Base-by-base conservation (phyloP, 306 rosid genomes). In the Cucumis melo region DNA sequence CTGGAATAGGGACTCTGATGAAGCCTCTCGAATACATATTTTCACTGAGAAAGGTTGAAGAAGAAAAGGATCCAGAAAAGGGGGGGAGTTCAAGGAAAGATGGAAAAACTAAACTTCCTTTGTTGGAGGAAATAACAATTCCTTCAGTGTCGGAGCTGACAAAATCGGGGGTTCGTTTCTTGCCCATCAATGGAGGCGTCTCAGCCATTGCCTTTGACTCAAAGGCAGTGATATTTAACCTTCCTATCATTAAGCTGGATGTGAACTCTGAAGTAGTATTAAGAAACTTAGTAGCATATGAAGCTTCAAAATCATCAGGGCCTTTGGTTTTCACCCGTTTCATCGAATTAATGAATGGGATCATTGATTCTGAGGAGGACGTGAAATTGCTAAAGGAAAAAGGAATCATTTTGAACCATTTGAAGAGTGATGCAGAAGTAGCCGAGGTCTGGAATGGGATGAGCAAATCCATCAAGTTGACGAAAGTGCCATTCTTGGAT, bases 261-360 rank as follows among this genome's bases (percentile, higher is more conserved):
- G 86, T 85, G 0, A 91, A 91, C 56, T 78, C 87, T 0, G 86
- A 89, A 75, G 85, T 84, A 48, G 24, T 91, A 17, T 42, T 93
- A 19, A 83, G 91, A 85, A 93, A 89, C 81, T 79, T 89, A 68
- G 92, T 91, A 8, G 96, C 95, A 10, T 93, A 91, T 53, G 97
- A 93, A 80, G 89, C 93, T 20, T 89, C 89, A n/a, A 79, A 74
- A 51, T 81, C 86, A 62, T 77, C 89, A 0, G 93, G 97, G 71
- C 87, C 91, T 0, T 82, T 89, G 84, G 86, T 91, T 48, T 73
- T 93, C 17, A 59, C 95, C 0, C 89, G 98, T 24, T 91, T 84
- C 84, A 87, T 91, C 0, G 98, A 91, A 77, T 19, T 91, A 51
- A 87, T 87, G 95, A 91, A 89, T 5, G 97, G 98, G 71, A 91